These are phyloP conservation scores for Coniochaeta pulveracea DNA, from an alignment of 2,329 filamentous ascomycete genomes.

Conservation along the genomic window DNA sequence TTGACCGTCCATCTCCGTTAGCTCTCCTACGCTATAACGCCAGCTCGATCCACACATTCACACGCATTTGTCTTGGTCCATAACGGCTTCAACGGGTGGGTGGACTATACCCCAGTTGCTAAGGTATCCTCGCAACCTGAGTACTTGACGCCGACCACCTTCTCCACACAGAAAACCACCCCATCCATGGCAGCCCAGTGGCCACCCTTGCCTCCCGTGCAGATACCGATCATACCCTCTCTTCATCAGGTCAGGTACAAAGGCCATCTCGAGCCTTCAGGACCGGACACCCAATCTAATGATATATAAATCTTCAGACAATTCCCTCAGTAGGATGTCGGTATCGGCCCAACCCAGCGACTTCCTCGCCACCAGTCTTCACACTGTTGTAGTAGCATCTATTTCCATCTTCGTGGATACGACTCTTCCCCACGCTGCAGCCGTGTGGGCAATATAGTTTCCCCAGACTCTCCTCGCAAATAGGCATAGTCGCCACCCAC, in stretches of 20 bases:
- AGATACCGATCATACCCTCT: slow-evolving; percentile 17
- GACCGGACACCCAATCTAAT: slow-evolving; percentile 17
- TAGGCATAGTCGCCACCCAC: slow-evolving; percentile 3
- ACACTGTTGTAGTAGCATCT: too few relatives aligned
- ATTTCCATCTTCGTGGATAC: slow-evolving; percentile 10
- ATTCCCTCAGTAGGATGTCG: slow-evolving; percentile 20
- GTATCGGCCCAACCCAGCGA: slow-evolving; percentile 10
- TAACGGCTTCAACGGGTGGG: too few relatives aligned
- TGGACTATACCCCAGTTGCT: too few relatives aligned
- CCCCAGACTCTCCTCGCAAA: slow-evolving; percentile 10
- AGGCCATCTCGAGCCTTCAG: slow-evolving; percentile 21
- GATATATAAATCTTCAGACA: slow-evolving; percentile 26
- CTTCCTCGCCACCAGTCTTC: slow-evolving; percentile 10
- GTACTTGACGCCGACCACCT: slow-evolving; percentile 11
- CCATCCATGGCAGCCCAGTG: slow-evolving; percentile 5
- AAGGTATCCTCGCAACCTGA: too few relatives aligned
- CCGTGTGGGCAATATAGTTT: slow-evolving; percentile 12
- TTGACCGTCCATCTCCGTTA: slow-evolving; percentile 5
- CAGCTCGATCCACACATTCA: too few relatives aligned
- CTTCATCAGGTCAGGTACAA: slow-evolving; percentile 17
- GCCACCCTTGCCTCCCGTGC: slow-evolving; percentile 10
- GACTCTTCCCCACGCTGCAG: slow-evolving; percentile 3
- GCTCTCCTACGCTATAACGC: neutral
- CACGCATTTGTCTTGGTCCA: too few relatives aligned
- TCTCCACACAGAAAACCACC: slow-evolving; percentile 15